phyloP scores from a whole-genome alignment of 805 yeast genomes.

The Hanseniaspora osmophila region DNA sequence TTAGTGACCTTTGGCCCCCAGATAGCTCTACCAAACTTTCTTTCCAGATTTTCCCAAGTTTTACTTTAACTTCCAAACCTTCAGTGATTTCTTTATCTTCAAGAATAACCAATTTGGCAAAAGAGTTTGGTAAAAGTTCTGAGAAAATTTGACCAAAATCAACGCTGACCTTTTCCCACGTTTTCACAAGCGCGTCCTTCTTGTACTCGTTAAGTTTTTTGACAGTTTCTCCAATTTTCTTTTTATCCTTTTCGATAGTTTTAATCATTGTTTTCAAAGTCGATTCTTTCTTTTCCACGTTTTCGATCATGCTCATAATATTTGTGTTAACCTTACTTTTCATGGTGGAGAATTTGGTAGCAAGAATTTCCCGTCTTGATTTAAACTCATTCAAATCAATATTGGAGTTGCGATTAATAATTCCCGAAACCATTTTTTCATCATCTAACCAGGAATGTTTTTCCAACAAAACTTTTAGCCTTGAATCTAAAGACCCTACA shows the following conservation, averaged over 20 bases:
- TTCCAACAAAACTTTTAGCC: constrained; percentile 23
- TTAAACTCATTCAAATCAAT: constrained; percentile 51
- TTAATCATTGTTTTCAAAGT: constrained; percentile 65
- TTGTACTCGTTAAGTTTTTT: constrained; percentile 73
- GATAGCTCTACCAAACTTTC: constrained; percentile 87
- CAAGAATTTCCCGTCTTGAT: constrained; percentile 29
- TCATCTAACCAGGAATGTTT: constrained; percentile 67
- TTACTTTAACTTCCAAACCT: constrained; percentile 83
- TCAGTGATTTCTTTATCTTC: constrained; percentile 73
- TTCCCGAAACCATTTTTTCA: constrained; percentile 37
- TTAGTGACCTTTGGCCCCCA: constrained; percentile 93
- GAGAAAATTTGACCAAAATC: constrained; percentile 87
- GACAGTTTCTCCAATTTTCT: constrained; percentile 80
- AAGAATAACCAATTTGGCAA: constrained; percentile 74
- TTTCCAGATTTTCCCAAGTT: constrained; percentile 88
- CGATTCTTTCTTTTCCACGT: constrained; percentile 74
- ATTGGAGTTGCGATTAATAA: constrained; percentile 48
- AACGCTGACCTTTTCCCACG: constrained; percentile 73
- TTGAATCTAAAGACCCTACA: constrained; percentile 13
- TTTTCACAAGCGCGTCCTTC: constrained; percentile 62
- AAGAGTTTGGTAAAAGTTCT: constrained; percentile 77
- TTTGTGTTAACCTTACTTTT: constrained; percentile 71
- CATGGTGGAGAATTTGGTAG: constrained; percentile 33
- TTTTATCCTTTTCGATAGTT: constrained; percentile 78
- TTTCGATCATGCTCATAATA: constrained; percentile 83